These are phyloP conservation scores for Pouteria glomerata DNA, from an alignment of 148 eudicot genomes.

Conservation along the genomic window DNA sequence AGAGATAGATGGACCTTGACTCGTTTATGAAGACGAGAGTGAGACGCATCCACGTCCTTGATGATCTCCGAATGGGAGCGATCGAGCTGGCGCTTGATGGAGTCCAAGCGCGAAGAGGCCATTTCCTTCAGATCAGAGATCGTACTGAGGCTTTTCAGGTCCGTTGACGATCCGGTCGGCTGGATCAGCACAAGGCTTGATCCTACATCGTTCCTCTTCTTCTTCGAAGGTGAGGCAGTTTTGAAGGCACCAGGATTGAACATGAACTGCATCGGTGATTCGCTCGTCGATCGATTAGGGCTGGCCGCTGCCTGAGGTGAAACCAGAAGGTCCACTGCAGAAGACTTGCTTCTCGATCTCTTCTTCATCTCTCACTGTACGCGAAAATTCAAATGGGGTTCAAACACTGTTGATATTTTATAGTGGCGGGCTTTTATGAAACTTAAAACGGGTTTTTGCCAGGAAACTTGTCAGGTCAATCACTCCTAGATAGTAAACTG, in stretches of 20 bases:
- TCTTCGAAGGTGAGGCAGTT: constrained; percentile 11
- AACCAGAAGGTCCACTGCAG: constrained; percentile 3
- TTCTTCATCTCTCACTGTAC: neutral
- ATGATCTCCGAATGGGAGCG: constrained; percentile 60
- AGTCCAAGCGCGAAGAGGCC: constrained; percentile 46
- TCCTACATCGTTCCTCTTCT: neutral
- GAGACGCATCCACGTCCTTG: constrained; percentile 59
- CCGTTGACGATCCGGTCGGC: constrained; percentile 20
- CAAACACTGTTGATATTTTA: neutral
- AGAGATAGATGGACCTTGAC: constrained; percentile 44
- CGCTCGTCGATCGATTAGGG: constrained; percentile 5
- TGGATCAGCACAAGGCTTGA: constrained; percentile 14
- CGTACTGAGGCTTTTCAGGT: constrained; percentile 24
- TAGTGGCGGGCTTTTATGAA: neutral
- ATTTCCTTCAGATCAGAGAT: constrained; percentile 60
- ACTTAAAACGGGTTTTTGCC: too few species aligned
- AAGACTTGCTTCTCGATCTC: neutral
- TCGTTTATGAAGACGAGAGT: constrained; percentile 68
- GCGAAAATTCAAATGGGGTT: neutral
- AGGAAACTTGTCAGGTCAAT: too few species aligned
- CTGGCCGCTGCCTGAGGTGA: neutral
- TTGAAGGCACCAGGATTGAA: constrained; percentile 7
- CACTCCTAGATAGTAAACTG: too few species aligned
- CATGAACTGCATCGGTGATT: neutral
- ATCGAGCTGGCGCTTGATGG: constrained; percentile 56